Evolutionary conservation across 2,329 filamentous ascomycete species (phyloP), one percentile per base, ranked within the genome.

Genomic region (Cadophora sp.): DNA sequence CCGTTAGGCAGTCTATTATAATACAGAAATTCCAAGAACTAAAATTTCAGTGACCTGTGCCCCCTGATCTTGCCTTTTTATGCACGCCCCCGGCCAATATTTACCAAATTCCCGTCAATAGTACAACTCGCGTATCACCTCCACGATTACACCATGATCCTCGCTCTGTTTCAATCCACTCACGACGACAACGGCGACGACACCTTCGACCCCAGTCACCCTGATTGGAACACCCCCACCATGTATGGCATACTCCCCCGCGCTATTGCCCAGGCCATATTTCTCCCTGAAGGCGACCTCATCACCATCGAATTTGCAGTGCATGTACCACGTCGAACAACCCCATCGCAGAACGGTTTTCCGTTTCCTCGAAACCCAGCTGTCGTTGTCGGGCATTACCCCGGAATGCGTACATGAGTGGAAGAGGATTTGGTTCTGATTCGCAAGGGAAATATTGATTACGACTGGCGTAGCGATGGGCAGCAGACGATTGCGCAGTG

Each of bases 111-210:
- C 51, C 24, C 62, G 43, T 65, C 55, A 73, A 67, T 71, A 71
- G 64, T 72, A 74, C 64, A 75, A 65, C 43, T 76, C 73, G 27
- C 66, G 68, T 55, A 77, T 77, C 55, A 75, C 74, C 69, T 94
- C 90, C 0, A 92, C 85, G 75, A 95, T 88, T 46, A 94, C 86
- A 9, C 87, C 88, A 79, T 96, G 92, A 78, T 94, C 92, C 80
- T 94, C 86, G 74, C 92, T 84, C 79, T 94, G 90, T 81, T 89
- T 91, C 78, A 95, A 78, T 4, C 92, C 92, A 75, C 89, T 91
- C 0, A 95, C 90, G 22, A 94, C 88, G 27, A 94, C 88, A 0
- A 93, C 89, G 0, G 87, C 92, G 9, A 94, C 89, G 3, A 93
- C 81, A 0, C 92, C 92, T 80, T 94, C 92, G 1, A 94, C 91